A percentile compares a stretch with the other conserved stretches of the same genome.
Evolutionary conservation across 495 filamentous ascomycete genomes (phyloP).

Genomic region (Xylaria nigripes): DNA sequence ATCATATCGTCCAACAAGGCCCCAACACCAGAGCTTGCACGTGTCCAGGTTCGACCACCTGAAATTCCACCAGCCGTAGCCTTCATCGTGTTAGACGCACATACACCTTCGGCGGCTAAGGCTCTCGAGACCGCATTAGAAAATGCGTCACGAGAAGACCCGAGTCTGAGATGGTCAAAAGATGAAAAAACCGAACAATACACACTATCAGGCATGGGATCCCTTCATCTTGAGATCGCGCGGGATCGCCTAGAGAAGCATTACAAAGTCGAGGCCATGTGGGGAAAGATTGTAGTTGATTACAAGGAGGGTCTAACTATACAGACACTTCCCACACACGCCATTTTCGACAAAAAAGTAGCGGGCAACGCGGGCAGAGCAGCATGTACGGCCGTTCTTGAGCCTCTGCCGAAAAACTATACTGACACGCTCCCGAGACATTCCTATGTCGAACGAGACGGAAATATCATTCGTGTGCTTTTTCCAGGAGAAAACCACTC

Average conservation of each 20-base stretch:
- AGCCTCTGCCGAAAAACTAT: constrained; percentile 47
- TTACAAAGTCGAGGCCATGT: constrained; percentile 79
- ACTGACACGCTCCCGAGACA: constrained; percentile 24
- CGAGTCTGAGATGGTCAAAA: constrained; percentile 73
- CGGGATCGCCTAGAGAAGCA: constrained; percentile 79
- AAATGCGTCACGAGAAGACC: constrained; percentile 82
- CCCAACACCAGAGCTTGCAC: constrained; percentile 56
- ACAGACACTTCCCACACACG: constrained; percentile 44
- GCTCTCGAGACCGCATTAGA: constrained; percentile 64
- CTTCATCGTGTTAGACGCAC: constrained; percentile 85
- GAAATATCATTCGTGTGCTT: constrained; percentile 54
- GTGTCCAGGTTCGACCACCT: constrained; percentile 78
- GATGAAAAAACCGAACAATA: constrained; percentile 93
- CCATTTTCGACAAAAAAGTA: constrained; percentile 66
- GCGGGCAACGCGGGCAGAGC: constrained; percentile 74
- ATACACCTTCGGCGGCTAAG: constrained; percentile 69
- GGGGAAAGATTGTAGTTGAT: constrained; percentile 91
- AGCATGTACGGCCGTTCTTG: constrained; percentile 58
- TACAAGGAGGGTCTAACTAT: constrained; percentile 73
- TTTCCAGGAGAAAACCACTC: constrained; percentile 41
- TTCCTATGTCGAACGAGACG: constrained; percentile 35
- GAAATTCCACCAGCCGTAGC: constrained; percentile 90
- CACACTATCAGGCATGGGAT: constrained; percentile 90
- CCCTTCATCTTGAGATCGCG: constrained; percentile 95
- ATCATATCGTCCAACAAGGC: constrained; percentile 50